Conservation (phyloP, 1,284 basidiomycete genomes). For the Boletellus deceptivus region DNA sequence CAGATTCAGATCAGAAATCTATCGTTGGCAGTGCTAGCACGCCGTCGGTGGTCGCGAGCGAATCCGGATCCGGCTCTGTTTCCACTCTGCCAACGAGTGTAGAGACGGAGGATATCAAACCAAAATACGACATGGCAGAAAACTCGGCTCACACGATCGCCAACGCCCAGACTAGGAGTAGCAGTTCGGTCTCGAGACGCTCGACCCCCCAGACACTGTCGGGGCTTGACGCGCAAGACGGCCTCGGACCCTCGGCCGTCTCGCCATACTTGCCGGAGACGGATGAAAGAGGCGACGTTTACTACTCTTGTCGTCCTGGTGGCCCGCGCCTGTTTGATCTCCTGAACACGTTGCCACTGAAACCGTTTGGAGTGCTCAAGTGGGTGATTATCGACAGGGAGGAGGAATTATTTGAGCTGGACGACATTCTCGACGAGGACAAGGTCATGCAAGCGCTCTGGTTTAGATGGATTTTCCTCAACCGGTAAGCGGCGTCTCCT, state of each 20-base stretch:
- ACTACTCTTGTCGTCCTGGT: conserved; percentile 62
- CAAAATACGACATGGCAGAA: conserved; percentile 14
- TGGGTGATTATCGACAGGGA: conserved; percentile 69
- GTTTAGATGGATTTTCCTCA: conserved; percentile 67
- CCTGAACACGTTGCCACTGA: conserved; percentile 53
- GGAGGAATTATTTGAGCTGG: conserved; percentile 67
- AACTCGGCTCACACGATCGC: conserved; percentile 5
- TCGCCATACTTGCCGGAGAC: conserved; percentile 52
- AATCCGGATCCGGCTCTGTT: conserved; percentile 1
- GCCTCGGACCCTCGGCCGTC: conserved; percentile 51
- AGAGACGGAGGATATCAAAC: conserved; percentile 26
- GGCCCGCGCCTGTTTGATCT: conserved; percentile 65
- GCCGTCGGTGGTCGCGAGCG: conserved; percentile 13
- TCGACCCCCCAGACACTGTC: conserved; percentile 19
- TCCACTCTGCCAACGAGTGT: conserved; percentile 10
- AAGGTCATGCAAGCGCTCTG: conserved; percentile 76
- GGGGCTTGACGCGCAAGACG: conserved; percentile 37
- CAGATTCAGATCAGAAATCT: conserved; percentile 7
- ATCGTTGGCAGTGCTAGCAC: conserved; percentile 14
- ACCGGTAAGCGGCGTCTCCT: conserved; percentile 43
- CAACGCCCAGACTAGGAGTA: conserved; percentile 6
- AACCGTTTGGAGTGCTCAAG: conserved; percentile 58
- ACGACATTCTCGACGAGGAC: conserved; percentile 65
- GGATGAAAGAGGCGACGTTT: conserved; percentile 43
- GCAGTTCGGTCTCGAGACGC: conserved; percentile 10